Conservation (phyloP, 73 alveolate genomes). For the Paramecium biaurelia region DNA sequence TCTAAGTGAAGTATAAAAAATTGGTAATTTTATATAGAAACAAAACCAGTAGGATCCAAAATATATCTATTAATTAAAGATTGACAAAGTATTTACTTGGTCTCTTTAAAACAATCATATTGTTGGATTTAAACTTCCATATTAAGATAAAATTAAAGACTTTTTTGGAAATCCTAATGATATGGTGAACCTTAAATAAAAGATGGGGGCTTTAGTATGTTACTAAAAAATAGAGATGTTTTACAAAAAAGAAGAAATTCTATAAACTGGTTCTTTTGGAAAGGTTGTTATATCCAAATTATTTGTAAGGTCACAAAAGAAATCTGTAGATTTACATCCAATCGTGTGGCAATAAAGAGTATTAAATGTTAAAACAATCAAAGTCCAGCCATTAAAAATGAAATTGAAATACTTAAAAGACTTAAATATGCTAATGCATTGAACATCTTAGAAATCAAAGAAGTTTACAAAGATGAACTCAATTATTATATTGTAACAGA, state of each 20-base stretch:
- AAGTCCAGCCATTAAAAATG: not conserved
- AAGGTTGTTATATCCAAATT: not conserved
- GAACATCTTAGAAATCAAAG: not conserved
- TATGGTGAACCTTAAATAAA: not conserved
- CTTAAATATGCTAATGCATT: not conserved
- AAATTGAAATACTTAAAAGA: conserved; percentile 8
- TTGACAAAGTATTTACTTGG: conserved; percentile 4
- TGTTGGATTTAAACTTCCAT: not conserved
- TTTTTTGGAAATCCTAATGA: conserved; percentile 15
- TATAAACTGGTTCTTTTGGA: conserved; percentile 15
- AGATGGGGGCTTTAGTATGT: not conserved
- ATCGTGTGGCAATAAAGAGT: not conserved
- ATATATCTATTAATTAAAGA: not conserved
- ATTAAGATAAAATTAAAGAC: conserved; percentile 12
- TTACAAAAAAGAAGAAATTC: not conserved
- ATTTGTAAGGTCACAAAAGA: conserved; percentile 8
- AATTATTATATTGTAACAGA: not conserved
- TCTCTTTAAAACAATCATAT: not conserved
- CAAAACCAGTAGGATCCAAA: not conserved
- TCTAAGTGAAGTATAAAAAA: not conserved
- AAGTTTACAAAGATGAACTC: not conserved
- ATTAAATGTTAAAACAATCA: not conserved
- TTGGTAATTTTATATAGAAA: not conserved
- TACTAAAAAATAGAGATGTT: not conserved
- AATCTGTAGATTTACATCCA: not conserved